These are phyloP conservation scores for Pythium rhizo-oryzae DNA, from an alignment of 352 stramenopile species.

Conservation along the genomic window DNA sequence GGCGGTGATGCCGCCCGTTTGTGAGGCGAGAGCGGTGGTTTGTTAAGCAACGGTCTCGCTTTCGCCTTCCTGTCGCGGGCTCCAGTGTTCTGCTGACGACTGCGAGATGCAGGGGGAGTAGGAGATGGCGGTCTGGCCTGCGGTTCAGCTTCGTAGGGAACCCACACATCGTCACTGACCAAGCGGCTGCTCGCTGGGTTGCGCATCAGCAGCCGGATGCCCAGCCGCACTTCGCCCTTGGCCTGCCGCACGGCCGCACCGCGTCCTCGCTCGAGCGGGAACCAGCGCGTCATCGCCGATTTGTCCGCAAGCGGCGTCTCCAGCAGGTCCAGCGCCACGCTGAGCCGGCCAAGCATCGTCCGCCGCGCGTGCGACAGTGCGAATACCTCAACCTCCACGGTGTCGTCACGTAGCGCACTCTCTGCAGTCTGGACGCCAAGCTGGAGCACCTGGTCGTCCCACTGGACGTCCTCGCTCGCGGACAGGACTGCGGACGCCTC, in stretches of 20 bases:
- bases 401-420: not conserved
- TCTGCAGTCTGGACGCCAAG: slow-evolving; percentile 6
- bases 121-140: not conserved
- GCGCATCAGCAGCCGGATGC: slow-evolving; percentile 43
- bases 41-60: not conserved
- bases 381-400: slow-evolving; percentile 11
- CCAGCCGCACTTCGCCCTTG: slow-evolving; percentile 50
- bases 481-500: not conserved
- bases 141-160: slow-evolving; percentile 29
- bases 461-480: slow-evolving; percentile 12
- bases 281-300: slow-evolving; percentile 61
- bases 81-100: too few relatives aligned
- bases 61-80: not conserved
- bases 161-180: slow-evolving; percentile 28
- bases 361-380: not conserved
- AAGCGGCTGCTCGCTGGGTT: not conserved
- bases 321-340: slow-evolving; percentile 48
- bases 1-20: slow-evolving; percentile 2
- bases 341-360: slow-evolving; percentile 35
- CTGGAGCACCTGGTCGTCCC: slow-evolving; percentile 23
- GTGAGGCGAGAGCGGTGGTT: slow-evolving; percentile 25
- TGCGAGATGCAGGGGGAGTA: too few relatives aligned
- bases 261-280: slow-evolving; percentile 47
- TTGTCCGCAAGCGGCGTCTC: slow-evolving; percentile 50
- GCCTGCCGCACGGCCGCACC: slow-evolving; percentile 28